Base-by-base conservation (phyloP, 2,329 filamentous ascomycete genomes). In the Basipetospora chlamydospora region DNA sequence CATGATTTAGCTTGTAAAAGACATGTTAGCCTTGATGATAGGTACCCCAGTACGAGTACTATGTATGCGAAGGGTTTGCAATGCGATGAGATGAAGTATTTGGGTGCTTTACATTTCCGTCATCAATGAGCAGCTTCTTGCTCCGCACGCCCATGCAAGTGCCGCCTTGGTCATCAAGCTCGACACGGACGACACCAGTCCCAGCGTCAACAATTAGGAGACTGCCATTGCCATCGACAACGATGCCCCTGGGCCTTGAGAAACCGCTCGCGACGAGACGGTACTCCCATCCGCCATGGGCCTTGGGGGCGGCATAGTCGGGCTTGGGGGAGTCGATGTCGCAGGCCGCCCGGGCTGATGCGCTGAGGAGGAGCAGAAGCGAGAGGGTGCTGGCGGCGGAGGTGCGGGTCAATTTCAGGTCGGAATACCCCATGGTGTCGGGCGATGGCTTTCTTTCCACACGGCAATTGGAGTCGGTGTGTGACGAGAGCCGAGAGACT, bases 151-250 rank as follows among this genome's bases (percentile, higher is more conserved):
- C 47, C 25, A 65, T 40, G 44, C 63, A 67, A 0, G 57, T 63
- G 4, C 50, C 54, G 12, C 58, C 59, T 25, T 56, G 43, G 37
- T 66, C 64, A 2, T 56, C 46, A 22, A 68, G 49, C 2, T 47
- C 47, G 28, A 68, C 39, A 23, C 53, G 59, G n/a, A 54, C 47
- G 26, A 70, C 54, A 2, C 66, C 65, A 2, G 44, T 47, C 5
- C 58, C 56, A 2, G 51, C 44, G 36, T 67, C 59, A 28, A 67
- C 49, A 10, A 69, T 56, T 3, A 71, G 51, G 13, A 71, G 50
- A 3, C 55, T 59, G 4, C 64, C 64, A 25, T 53, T 49, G 5
- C 41, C 44, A 42, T 71, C 67, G 37, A 70, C 61, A 5, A 59
- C 46, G 34, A 70, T 56, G 33, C 58, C 53, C 10, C 66, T 57